These are phyloP conservation scores for Sanguinoderma infundibulare DNA, from an alignment of 1,284 basidiomycete genomes.

Conservation along the genomic window DNA sequence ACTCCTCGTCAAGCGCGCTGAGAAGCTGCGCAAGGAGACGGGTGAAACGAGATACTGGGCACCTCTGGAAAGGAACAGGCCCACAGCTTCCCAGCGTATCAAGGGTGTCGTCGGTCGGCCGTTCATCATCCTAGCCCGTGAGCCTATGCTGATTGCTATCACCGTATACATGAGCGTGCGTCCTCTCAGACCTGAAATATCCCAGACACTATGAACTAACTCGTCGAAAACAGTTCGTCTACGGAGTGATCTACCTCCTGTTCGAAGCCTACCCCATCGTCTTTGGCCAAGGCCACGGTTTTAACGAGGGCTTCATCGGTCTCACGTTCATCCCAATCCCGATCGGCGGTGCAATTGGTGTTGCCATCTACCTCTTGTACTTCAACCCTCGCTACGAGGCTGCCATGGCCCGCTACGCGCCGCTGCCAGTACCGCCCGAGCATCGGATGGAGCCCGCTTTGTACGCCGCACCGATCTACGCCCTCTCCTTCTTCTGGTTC, in stretches of 20 bases:
- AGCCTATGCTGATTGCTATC: constrained; percentile 51
- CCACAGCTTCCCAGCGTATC: constrained; percentile 37
- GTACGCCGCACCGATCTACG: constrained; percentile 45
- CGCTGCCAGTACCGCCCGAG: constrained; percentile 48
- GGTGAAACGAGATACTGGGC: constrained; percentile 60
- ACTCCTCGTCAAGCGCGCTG: constrained; percentile 45
- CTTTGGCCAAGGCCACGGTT: constrained; percentile 37
- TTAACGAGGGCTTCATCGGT: constrained; percentile 45
- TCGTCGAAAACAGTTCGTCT: constrained; percentile 38
- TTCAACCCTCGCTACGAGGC: constrained; percentile 39
- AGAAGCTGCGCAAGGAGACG: constrained; percentile 45
- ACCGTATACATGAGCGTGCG: constrained; percentile 51
- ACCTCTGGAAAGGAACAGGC: constrained; percentile 40
- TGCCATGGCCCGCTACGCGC: constrained; percentile 39
- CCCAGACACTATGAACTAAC: background rate
- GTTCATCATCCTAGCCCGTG: constrained; percentile 45
- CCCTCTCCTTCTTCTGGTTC: constrained; percentile 50
- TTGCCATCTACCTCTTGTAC: constrained; percentile 32
- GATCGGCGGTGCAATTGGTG: constrained; percentile 37
- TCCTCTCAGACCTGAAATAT: background rate
- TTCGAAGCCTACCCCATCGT: constrained; percentile 43
- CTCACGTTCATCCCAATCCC: constrained; percentile 53
- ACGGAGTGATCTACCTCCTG: constrained; percentile 48
- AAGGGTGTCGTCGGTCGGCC: constrained; percentile 43
- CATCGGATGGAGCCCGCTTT: constrained; percentile 48